Evolutionary conservation across 2,329 filamentous ascomycete genomes (phyloP).

Genomic region (Arachnopeziza araneosa): DNA sequence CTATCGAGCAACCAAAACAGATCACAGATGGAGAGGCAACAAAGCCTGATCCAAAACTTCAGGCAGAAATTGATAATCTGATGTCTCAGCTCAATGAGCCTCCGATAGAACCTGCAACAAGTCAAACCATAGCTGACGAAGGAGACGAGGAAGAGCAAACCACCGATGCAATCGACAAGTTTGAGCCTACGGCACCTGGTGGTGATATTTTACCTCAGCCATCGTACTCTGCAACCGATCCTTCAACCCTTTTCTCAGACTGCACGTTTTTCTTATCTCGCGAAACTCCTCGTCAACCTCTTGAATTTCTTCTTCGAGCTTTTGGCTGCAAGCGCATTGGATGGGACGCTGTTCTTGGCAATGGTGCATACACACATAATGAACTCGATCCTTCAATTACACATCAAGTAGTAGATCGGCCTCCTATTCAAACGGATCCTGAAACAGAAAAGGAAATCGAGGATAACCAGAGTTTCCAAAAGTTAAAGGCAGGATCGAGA

Average conservation of each 20-base stretch:
- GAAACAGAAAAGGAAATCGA: slow-evolving; percentile 45
- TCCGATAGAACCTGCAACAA: slow-evolving; percentile 39
- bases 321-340: slow-evolving; percentile 96
- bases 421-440: slow-evolving; percentile 57
- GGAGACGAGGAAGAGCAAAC: slow-evolving; percentile 39
- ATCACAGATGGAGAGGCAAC: slow-evolving; percentile 44
- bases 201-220: slow-evolving; percentile 86
- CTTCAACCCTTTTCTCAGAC: slow-evolving; percentile 74
- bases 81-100: slow-evolving; percentile 60
- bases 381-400: slow-evolving; percentile 86
- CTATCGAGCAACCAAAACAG: slow-evolving; percentile 47
- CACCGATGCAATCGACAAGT: slow-evolving; percentile 76
- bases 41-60: slow-evolving; percentile 55
- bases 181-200: slow-evolving; percentile 76
- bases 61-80: slow-evolving; percentile 63
- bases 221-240: slow-evolving; percentile 56
- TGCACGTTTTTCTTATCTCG: slow-evolving; percentile 91
- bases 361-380: slow-evolving; percentile 85
- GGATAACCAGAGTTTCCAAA: slow-evolving; percentile 58
- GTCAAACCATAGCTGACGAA: slow-evolving; percentile 36
- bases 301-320: slow-evolving; percentile 88
- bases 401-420: slow-evolving; percentile 92
- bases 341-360: slow-evolving; percentile 87
- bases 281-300: slow-evolving; percentile 81
- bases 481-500: slow-evolving; percentile 57